These are phyloP conservation scores for Globisporangium megalacanthum DNA, from an alignment of 352 stramenopile genomes.

Conservation along the genomic window DNA sequence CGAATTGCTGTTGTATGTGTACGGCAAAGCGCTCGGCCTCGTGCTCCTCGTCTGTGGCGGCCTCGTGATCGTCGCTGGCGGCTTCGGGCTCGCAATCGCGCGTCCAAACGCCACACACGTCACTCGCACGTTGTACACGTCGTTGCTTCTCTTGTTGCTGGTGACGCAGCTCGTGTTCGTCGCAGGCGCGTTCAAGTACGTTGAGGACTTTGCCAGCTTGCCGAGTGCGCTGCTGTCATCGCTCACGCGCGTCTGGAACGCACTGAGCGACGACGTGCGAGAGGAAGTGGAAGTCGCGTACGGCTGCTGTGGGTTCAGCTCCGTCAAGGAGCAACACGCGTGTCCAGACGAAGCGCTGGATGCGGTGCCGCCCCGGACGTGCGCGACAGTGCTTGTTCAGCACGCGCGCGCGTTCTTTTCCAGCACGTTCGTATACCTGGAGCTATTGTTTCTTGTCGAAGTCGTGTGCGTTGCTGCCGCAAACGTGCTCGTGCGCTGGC, in stretches of 20 bases:
- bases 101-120: conserved; percentile 21
- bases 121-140: conserved; percentile 26
- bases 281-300: conserved; percentile 31
- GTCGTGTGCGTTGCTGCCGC: conserved; percentile 26
- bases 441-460: conserved; percentile 30
- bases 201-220: conserved; percentile 33
- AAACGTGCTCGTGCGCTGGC: conserved; percentile 52
- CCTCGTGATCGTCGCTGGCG: conserved; percentile 18
- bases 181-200: conserved; percentile 25
- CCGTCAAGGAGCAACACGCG: conserved; percentile 22
- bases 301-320: conserved; percentile 48
- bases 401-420: conserved; percentile 31
- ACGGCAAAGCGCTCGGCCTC: conserved; percentile 29
- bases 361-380: conserved; percentile 28
- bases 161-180: conserved; percentile 31
- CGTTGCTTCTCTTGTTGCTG: conserved; percentile 21
- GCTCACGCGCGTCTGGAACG: conserved; percentile 25
- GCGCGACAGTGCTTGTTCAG: conserved; percentile 18
- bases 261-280: conserved; percentile 14
- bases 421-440: conserved; percentile 31
- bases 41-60: conserved; percentile 21
- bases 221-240: conserved; percentile 19
- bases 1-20: conserved; percentile 46
- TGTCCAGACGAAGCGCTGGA: conserved; percentile 52
- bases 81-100: conserved; percentile 21